phyloP scores from a whole-genome alignment of 257 asterid species.

The Gynochthodes officinalis region DNA sequence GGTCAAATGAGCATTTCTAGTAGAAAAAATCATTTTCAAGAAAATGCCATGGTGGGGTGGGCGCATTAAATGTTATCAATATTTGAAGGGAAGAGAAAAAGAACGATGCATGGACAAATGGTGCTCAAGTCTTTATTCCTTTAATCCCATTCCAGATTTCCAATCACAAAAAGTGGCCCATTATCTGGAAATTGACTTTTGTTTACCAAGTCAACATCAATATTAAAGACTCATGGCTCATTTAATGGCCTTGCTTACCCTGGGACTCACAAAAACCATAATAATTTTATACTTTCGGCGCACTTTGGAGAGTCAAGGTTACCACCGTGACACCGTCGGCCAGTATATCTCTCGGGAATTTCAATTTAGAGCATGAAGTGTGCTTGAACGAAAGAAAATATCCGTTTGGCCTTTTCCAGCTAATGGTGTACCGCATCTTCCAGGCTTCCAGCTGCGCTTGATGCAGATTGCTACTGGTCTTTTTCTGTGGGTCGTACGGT shows the following conservation, averaged over 20 bases:
- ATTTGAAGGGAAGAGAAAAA: neutral
- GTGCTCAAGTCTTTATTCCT: neutral
- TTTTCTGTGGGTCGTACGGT: neutral
- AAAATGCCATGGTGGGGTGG: neutral
- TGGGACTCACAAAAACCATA: neutral
- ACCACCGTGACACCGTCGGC: too few relatives aligned
- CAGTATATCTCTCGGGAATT: neutral
- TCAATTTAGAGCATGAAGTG: neutral
- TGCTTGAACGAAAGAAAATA: conserved; percentile 1
- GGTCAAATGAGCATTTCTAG: neutral
- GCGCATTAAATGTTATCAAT: neutral
- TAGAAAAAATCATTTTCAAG: neutral
- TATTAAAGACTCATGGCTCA: neutral
- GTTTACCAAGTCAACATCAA: conserved; percentile 13
- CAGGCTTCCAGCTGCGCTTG: conserved; percentile 1
- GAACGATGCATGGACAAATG: conserved; percentile 5
- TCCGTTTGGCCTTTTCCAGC: neutral
- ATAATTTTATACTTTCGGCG: neutral
- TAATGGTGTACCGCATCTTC: neutral
- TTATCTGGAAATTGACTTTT: neutral
- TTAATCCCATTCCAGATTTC: neutral
- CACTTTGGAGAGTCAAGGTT: conserved; percentile 1
- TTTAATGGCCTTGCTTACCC: neutral
- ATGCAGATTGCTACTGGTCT: conserved; percentile 10
- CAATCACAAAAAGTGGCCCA: conserved; percentile 18